These are phyloP conservation scores for Pseudocercospora musae DNA, from an alignment of 2,329 filamentous ascomycete genomes.

Conservation along the genomic window DNA sequence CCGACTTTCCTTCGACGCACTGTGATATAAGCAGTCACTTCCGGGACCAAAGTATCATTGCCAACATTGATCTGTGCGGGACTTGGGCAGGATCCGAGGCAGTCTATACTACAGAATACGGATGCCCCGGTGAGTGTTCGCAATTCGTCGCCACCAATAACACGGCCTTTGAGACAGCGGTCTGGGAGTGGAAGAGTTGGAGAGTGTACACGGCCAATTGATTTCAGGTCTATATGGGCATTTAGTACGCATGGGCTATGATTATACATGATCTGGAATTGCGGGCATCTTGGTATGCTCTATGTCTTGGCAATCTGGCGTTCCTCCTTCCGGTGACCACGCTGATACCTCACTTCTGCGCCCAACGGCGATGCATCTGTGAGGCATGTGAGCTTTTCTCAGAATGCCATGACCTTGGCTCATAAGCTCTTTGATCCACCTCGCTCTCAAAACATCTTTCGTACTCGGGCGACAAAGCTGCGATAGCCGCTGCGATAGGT, in stretches of 20 bases:
- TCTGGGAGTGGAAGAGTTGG: conserved; percentile 39
- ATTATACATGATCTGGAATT: neutral
- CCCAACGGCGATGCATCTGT: neutral
- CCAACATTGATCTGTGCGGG: conserved; percentile 40
- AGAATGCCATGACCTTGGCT: neutral
- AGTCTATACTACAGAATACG: conserved; percentile 28
- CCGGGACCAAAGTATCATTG: conserved; percentile 36
- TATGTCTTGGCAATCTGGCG: neutral
- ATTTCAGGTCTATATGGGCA: neutral
- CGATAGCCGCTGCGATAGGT: neutral
- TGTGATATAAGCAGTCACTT: conserved; percentile 39
- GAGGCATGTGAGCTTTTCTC: neutral
- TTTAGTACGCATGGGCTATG: neutral
- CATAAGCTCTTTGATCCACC: neutral
- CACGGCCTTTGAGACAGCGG: conserved; percentile 35
- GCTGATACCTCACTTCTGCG: neutral
- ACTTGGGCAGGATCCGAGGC: conserved; percentile 33
- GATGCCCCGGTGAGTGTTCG: conserved; percentile 33
- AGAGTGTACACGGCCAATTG: conserved; percentile 33
- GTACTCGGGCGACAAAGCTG: neutral
- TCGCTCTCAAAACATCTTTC: neutral
- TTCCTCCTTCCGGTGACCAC: neutral
- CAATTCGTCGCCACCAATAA: conserved; percentile 34
- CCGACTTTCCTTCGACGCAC: conserved; percentile 56
- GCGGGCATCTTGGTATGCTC: neutral